Evolutionary conservation across 1,284 basidiomycete species (phyloP), one percentile per base, ranked within the genome.

Genomic region (Sporisorium iseilematis-ciliati): DNA sequence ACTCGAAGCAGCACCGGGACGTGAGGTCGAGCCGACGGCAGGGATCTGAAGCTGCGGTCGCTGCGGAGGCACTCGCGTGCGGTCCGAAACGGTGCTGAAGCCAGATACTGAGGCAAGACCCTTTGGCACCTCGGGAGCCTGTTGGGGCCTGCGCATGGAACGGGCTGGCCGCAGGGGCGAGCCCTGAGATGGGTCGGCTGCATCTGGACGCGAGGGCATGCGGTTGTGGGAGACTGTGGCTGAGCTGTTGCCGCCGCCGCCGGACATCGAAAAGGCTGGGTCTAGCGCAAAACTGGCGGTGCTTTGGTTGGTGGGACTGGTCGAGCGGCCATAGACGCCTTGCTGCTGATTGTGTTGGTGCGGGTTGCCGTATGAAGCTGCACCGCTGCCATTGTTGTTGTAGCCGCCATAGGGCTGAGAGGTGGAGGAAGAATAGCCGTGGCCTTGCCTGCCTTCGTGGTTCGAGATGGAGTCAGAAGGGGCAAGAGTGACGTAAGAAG

Each of bases 131-230:
- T 69, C 66, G 25, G 68, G 63, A 10, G 70, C 70, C 46, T 81
- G 76, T 26, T 55, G 58, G 14, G 78, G 78, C 25, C 79, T 65
- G 18, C 79, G 63, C 33, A 69, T 61, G 16, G 78, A 80, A 29
- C 79, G 57, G 10, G 76, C 78, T 6, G 79, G 79, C 20, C 79
- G 57, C 14, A 78, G 54, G n/a, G 79, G 79, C 23, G 75, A 76
- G 26, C 58, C 21, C 10, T 65, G 55, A 3, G 42, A 52, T 6
- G 50, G 26, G 23, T 63, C 53, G 29, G 14, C 23, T 18, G 53
- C 23, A 14, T 67, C 65, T 14, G 38, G 50, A 10, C 63, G 58
- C 1, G 62, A 65, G 1, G 56, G 59, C 14, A 26, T 54, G 45
- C 65, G 61, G 29, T 25, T 43, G 41, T 65, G 62, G 16, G 59